Base-by-base conservation (phyloP, 441 rosid genomes). In the Arabidopsis hybrid region DNA sequence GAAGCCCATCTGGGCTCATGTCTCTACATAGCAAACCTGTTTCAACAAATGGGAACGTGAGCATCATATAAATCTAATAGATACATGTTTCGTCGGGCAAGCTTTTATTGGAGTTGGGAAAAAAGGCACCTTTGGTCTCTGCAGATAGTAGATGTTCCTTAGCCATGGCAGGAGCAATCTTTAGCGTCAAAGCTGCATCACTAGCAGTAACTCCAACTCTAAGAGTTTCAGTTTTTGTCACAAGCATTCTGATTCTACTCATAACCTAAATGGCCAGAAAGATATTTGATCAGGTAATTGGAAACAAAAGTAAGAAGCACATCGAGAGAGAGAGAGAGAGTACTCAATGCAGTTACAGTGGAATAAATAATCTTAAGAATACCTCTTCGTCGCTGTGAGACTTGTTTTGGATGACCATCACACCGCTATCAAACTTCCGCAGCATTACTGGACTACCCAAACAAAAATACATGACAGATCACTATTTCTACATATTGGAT, bases 401-500 rank as follows among this genome's bases (percentile, higher is more conserved):
- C 83, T 95, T 95, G 77, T 83, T 88, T 78, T 92, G 98, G 84
- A 92, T 86, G 78, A 91, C 95, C 91, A 86, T 88, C 62, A 91
- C 97, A 79, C 98, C 97, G 17, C 99, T 95, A 81, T 95, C 99
- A 72, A 95, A 95, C 79, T 92, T 95, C 82, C 99, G 89, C 85
- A 95, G 92, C 90, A 88, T 89, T 72, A 92, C 96, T 67, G 98
- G 96, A 79, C 99, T 88, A 91, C 73, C 73, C 69, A 77, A 80
- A 79, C 60, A 45, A 67, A 40, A 79, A 72, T 11, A 73, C 46
- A 81, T 31, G 13, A 42, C 35, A 61, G 46, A 80, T 73, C 74
- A 75, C 38, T 67, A 32, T 36, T 55, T 46, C 69, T n/a, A 67
- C 59, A 35, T 50, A 58, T 7, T 7, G 45, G 43, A 13, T 78